phyloP scores from a whole-genome alignment of 352 stramenopile species.

The Phytophthora megakarya region DNA sequence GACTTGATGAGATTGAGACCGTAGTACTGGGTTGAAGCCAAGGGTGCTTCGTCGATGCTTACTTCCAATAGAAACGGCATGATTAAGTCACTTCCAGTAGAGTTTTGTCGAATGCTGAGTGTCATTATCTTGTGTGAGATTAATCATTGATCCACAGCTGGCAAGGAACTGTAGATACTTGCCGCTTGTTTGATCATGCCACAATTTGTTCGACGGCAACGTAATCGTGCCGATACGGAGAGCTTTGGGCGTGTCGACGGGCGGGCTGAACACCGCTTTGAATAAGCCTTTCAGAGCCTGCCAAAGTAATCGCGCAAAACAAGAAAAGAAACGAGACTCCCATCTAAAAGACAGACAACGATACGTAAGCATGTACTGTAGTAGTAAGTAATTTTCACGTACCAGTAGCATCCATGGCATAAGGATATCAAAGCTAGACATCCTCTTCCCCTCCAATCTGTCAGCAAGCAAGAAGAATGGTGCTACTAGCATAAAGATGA shows the following conservation, averaged over 20 bases:
- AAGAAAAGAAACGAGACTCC: constrained; percentile 67
- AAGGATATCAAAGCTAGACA: constrained; percentile 78
- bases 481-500: constrained; percentile 58
- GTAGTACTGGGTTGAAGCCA: no score
- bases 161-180: no score
- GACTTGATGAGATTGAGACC: no score
- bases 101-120: no score
- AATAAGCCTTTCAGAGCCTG: constrained; percentile 44
- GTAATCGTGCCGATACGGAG: constrained; percentile 57
- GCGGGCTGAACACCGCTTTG: constrained; percentile 39
- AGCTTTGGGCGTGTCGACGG: constrained; percentile 31
- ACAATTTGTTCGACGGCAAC: constrained; percentile 62
- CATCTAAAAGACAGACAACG: constrained; percentile 39
- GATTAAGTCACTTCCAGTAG: no score
- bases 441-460: constrained; percentile 55
- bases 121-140: no score
- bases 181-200: no score
- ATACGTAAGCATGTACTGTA: constrained; percentile 10
- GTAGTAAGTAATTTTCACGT: constrained; percentile 27
- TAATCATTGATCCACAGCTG: no score
- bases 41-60: no score
- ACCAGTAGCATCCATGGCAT: constrained; percentile 81
- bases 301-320: constrained; percentile 68
- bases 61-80: no score
- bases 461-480: constrained; percentile 74